Conservation (phyloP, 331 rosid species). For the Pyrus hybrid region DNA sequence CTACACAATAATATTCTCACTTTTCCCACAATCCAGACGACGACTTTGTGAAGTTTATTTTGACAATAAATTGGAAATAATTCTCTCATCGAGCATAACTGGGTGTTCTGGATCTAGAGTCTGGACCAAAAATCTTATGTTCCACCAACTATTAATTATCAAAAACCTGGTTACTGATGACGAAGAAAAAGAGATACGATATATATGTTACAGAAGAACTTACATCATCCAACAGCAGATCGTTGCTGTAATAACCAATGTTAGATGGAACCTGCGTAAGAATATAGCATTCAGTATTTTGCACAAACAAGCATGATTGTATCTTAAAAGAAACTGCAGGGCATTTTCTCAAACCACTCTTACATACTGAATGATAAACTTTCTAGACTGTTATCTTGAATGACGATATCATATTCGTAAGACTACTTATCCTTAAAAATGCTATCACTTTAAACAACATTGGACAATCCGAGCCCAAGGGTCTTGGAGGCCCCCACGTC, state of each 20-base stretch:
- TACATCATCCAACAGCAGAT: constrained; percentile 97
- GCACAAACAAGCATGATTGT: neutral
- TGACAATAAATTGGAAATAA: neutral
- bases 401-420: neutral
- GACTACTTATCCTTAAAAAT: neutral
- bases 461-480: neutral
- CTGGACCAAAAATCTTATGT: neutral
- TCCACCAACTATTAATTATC: neutral
- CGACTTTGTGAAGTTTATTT: neutral
- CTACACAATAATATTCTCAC: neutral
- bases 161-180: neutral
- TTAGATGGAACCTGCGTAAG: constrained; percentile 59
- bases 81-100: neutral
- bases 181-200: neutral
- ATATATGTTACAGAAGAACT: constrained; percentile 27
- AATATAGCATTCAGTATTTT: constrained; percentile 16
- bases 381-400: neutral
- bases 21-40: neutral
- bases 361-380: neutral
- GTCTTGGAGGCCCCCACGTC: neutral
- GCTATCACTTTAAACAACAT: neutral
- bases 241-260: constrained; percentile 82
- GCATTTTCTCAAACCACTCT: neutral
- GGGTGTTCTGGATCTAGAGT: neutral
- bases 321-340: too few relatives aligned